Evolutionary conservation across 176 grass and related monocot genomes (phyloP), one percentile per base, ranked within the genome.

Genomic region (Oryza australiensis): DNA sequence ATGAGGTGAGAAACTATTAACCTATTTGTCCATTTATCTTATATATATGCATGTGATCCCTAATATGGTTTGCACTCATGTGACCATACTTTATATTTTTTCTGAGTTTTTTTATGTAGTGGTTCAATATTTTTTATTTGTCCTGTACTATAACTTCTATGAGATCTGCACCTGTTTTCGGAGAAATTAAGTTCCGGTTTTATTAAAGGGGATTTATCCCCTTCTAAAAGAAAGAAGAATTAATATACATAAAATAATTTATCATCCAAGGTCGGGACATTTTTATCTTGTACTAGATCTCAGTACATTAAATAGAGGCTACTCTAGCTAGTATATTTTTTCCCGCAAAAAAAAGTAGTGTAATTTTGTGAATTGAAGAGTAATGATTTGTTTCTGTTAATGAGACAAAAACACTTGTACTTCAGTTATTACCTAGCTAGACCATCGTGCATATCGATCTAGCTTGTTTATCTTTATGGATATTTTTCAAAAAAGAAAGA

Each of bases 1-100:
- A 97, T 97, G 94, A 97, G 90, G 94, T 94, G 70, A 87, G 26
- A 14, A 66, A 16, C 4, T 9, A 26, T 49, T 60, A 16, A 42
- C 45, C 41, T 9, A 8, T 5, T 40, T 72, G 26, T 65, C 7
- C n/a, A 32, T 62, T 66, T 26, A 30, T 22, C 38, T 37, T 37
- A 37, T 27, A 27, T 57, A 26, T 64, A 72, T 60, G 48, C 75
- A 67, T 37, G 35, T 67, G 23, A 20, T 68, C 9, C 33, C 16
- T 72, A 37, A 78, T 27, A 73, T 27, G 76, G 26, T 77, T 57
- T 60, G 55, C 59, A 89, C 72, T 72, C 66, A 29, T 49, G 42
- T 5, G 60, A 11, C 68, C 32, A 60, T 24, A 1, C 8, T 60
- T 60, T 23, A 0, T 11, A 11, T 12, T 60, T 60, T 24, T 60